Base-by-base conservation (phyloP, 2,329 filamentous ascomycete genomes). In the Phymatotrichopsis omnivora region DNA sequence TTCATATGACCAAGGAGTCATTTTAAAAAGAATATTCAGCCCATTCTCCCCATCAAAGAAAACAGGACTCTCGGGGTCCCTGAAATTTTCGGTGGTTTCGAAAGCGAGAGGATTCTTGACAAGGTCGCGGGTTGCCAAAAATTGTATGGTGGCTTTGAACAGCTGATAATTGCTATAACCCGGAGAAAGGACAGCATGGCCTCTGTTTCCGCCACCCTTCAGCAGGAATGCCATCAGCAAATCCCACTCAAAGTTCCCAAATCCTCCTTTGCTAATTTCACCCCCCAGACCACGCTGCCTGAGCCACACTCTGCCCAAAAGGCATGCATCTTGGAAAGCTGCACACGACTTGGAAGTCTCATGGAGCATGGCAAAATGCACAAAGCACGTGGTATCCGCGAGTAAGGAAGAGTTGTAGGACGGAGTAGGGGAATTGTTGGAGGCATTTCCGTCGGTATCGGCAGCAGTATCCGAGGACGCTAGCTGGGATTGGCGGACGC, bases 111-210 rank as follows among this genome's bases (percentile, higher is more conserved):
- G 77, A 54, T 75, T 82, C 57, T 75, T 80, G 45, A 68, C 69
- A 43, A 95, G 68, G 58, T 94, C 80, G 28, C 75, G 80, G 1
- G 75, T 73, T 1, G 82, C 78, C 14, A 98, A 68, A 56, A 89
- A 91, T 60, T 95, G 89, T n/a, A 98, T 68, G 1, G 80, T 78
- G 2, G 85, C 87, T 64, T 95, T 96, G 72, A 98, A 95, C 33
- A 96, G 72, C 63, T 96, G 89, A 19, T 89, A 91, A 63, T 82
- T 82, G 66, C 82, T 94, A 58, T 94, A 82, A 6, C 84, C 84
- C 4, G 76, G 71, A 5, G 86, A 85, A 12, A 96, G 70, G 5
- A 84, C 67, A 2, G 81, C 73, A 53, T 78, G 74, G 2, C 82
- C 82, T 49, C 79, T 80, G 5, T 76, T 73, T 5, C 79, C 81